Evolutionary conservation across 1,139 yeast species (phyloP).

Genomic region (Yamadazyma dendronema): DNA sequence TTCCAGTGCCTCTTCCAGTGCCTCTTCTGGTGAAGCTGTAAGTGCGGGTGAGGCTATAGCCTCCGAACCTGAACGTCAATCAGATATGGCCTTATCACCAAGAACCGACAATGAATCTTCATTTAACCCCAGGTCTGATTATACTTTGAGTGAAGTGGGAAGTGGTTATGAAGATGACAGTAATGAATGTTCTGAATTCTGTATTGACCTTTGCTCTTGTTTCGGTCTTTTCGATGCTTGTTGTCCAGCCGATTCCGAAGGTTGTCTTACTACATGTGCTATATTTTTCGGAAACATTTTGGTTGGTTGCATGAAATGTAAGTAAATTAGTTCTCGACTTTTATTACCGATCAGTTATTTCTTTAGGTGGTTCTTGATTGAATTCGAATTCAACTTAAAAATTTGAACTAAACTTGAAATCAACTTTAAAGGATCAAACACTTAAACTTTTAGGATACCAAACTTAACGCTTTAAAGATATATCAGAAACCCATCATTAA

Average conservation of each 20-base stretch:
- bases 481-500: too few species aligned
- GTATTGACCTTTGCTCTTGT: conserved; percentile 37
- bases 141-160: conserved; percentile 25
- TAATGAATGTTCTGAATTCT: conserved; percentile 46
- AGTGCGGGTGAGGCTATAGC: conserved; percentile 8
- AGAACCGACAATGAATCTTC: conserved; percentile 7
- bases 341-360: neutral
- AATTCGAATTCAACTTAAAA: too few species aligned
- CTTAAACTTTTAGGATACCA: too few species aligned
- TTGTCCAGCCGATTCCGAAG: conserved; percentile 44
- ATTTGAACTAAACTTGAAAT: too few species aligned
- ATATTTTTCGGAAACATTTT: conserved; percentile 38
- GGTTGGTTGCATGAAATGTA: conserved; percentile 36
- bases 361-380: too few species aligned
- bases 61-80: conserved; percentile 15
- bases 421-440: too few species aligned
- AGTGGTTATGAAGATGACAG: conserved; percentile 36
- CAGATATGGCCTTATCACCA: conserved; percentile 17
- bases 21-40: neutral
- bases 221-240: conserved; percentile 43
- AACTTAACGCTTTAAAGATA: too few species aligned
- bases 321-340: conserved; percentile 5
- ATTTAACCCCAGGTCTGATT: conserved; percentile 14
- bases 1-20: neutral
- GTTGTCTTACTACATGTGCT: conserved; percentile 37